Evolutionary conservation across 2,329 filamentous ascomycete species (phyloP), one percentile per base, ranked within the genome.

Genomic region (Colletotrichum incanum): DNA sequence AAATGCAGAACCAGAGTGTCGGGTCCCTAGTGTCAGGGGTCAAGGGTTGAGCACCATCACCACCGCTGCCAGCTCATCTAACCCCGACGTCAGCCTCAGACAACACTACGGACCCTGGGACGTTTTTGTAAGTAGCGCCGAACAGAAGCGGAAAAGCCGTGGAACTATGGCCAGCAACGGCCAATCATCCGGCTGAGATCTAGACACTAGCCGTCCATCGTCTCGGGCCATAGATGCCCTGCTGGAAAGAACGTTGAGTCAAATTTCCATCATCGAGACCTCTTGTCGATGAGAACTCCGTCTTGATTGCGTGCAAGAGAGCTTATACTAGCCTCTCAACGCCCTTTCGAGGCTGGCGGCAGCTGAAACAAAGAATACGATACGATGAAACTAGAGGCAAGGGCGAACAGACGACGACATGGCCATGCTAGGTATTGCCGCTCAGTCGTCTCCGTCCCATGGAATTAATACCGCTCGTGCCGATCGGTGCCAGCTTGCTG

Each of bases 31-130:
- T 67, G 59, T 41, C 65, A 69, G 69, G 69, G 69, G 69, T 69
- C 69, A 69, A 72, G 69, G 69, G 54, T 72, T 59, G 69, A 72
- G n/a, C 4, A 59, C 58, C n/a, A 45, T 64, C 69, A 72, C 23
- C 69, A 64, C 50, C 50, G 52, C 58, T 52, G 65, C 58, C 65
- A 69, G 39, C 59, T 69, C 69, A 69, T 72, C 52, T 69, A 64
- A 69, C 52, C 65, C 65, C 68, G 52, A 69, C 65, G 54, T 72
- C 69, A 72, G 59, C 69, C 65, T 72, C 65, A 69, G 59, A 69
- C 69, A 69, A 41, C 37, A 60, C 28, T 45, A 59, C 69, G 59
- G 69, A 64, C 49, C 65, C 65, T 69, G 59, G 59, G 45, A 52
- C 45, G 54, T 47, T 52, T 69, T 64, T 59, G 69, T 72, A 69